phyloP scores from a whole-genome alignment of 208 protist species.

The Acanthamoeba lenticulata region DNA sequence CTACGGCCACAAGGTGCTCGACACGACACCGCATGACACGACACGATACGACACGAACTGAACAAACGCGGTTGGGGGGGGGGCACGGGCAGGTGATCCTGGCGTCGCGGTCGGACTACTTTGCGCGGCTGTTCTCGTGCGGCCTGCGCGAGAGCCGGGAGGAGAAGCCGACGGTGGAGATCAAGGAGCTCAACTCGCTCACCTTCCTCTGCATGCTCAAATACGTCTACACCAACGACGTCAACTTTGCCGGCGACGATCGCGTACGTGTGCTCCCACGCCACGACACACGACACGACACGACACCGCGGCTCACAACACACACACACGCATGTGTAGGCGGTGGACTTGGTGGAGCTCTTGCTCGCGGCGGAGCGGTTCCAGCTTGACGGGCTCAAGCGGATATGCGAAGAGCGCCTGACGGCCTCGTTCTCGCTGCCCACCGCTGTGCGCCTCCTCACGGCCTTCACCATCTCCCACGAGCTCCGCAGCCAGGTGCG shows the following conservation, averaged over 20 bases:
- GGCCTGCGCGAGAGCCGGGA: not conserved
- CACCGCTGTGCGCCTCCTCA: not conserved
- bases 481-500: not conserved
- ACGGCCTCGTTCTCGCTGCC: not conserved
- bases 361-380: not conserved
- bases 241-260: conserved; percentile 6
- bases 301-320: no score
- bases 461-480: not conserved
- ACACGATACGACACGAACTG: no score
- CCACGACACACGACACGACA: no score
- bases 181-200: not conserved
- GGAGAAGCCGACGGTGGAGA: not conserved
- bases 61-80: no score
- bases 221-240: conserved; percentile 22
- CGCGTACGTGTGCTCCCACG: no score
- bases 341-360: not conserved
- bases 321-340: no score
- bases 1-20: not conserved
- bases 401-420: not conserved
- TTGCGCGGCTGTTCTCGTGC: not conserved
- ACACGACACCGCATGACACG: no score
- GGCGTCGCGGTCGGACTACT: not conserved
- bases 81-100: not conserved
- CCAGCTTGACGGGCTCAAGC: not conserved
- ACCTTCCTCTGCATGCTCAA: not conserved